These are phyloP conservation scores for Camelina laxa DNA, from an alignment of 345 rosid genomes.

Conservation along the genomic window DNA sequence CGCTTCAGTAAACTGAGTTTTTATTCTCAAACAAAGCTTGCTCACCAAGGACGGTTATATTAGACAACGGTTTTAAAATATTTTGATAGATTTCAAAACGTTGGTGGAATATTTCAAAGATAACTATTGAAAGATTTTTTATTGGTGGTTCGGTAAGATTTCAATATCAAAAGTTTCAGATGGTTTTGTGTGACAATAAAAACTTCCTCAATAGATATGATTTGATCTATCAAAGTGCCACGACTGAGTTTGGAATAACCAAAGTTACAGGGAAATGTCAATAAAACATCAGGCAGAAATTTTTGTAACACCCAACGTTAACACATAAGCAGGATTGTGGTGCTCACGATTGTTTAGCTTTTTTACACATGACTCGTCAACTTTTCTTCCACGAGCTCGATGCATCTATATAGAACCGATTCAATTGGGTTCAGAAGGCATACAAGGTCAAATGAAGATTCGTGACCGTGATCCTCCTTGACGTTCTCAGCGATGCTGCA, in stretches of 20 bases:
- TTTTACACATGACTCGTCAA: conserved; percentile 36
- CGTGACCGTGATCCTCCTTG: conserved; percentile 45
- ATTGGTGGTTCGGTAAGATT: no score
- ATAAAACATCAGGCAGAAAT: not conserved
- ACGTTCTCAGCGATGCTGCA: conserved; percentile 54
- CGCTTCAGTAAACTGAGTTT: no score
- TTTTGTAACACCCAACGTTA: not conserved
- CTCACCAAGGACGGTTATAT: no score
- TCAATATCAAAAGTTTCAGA: no score
- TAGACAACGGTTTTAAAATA: no score
- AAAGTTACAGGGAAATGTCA: conserved; percentile 2
- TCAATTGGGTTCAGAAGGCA: conserved; percentile 69
- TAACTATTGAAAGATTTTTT: no score
- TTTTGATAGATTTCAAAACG: no score
- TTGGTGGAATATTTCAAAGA: no score
- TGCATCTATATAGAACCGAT: conserved; percentile 76
- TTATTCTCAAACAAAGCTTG: no score
- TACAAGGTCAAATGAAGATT: conserved; percentile 38
- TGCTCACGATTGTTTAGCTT: not conserved
- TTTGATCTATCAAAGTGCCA: not conserved
- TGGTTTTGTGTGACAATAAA: no score
- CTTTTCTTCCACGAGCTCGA: conserved; percentile 83
- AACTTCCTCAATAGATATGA: not conserved
- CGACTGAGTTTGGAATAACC: not conserved
- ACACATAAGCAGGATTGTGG: not conserved